These are phyloP conservation scores for Mycena filopes DNA, from an alignment of 768 basidiomycete species.

Conservation along the genomic window DNA sequence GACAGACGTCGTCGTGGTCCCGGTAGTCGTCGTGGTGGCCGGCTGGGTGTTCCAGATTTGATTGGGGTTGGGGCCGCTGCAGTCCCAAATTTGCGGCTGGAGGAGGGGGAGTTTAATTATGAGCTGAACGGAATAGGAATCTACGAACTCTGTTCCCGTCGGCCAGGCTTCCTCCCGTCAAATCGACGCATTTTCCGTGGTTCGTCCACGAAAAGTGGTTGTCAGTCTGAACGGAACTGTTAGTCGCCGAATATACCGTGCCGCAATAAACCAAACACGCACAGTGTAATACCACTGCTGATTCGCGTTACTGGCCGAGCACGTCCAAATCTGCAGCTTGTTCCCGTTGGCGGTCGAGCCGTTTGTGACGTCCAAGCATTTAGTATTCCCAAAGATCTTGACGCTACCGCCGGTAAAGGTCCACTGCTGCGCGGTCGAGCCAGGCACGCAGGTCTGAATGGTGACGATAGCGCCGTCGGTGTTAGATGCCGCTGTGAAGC, in stretches of 20 bases:
- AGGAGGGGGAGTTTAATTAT: neutral
- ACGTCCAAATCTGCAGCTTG: conserved; percentile 65
- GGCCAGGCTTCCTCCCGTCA: conserved; percentile 51
- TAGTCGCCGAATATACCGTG: neutral
- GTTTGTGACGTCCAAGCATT: conserved; percentile 59
- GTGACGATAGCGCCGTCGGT: conserved; percentile 59
- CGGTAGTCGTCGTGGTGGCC: too few relatives aligned
- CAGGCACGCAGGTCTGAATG: conserved; percentile 58
- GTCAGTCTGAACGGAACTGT: conserved; percentile 35
- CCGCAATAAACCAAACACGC: conserved; percentile 11
- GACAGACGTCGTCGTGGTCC: conserved; percentile 53
- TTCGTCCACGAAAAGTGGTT: conserved; percentile 59
- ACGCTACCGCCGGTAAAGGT: conserved; percentile 55
- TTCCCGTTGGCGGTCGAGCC: conserved; percentile 56
- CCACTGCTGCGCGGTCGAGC: conserved; percentile 58
- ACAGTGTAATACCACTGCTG: conserved; percentile 62
- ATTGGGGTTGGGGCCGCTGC: conserved; percentile 54
- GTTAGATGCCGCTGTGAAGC: conserved; percentile 62
- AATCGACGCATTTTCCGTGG: conserved; percentile 61
- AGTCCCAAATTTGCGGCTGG: conserved; percentile 61
- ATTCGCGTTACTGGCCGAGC: conserved; percentile 50
- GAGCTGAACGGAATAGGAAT: neutral
- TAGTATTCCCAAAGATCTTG: conserved; percentile 50
- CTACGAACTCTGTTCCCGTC: conserved; percentile 54
- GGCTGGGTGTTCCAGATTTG: conserved; percentile 66